Evolutionary conservation across 345 rosid genomes (phyloP).

Genomic region (Corchorus olitorius): DNA sequence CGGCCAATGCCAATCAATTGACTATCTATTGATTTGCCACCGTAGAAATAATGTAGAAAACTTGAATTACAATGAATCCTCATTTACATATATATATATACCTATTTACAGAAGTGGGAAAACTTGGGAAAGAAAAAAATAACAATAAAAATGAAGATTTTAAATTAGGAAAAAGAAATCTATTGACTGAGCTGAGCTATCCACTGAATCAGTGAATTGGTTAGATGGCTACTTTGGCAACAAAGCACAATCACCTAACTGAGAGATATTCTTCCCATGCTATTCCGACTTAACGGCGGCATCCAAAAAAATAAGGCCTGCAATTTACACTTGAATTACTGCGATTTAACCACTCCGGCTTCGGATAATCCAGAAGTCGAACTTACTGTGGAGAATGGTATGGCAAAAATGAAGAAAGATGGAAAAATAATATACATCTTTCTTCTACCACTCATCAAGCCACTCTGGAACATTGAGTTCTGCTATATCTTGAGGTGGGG

Average conservation of each 20-base stretch:
- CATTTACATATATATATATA: background rate
- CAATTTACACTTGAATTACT: slow-evolving; percentile 22
- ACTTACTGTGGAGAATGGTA: background rate
- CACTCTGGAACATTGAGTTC: slow-evolving; percentile 60
- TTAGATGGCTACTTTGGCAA: slow-evolving; percentile 26
- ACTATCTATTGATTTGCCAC: background rate
- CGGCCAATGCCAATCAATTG: background rate
- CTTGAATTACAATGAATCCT: background rate
- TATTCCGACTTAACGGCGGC: background rate
- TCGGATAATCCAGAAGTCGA: background rate
- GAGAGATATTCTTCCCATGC: slow-evolving; percentile 15
- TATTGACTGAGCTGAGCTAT: background rate
- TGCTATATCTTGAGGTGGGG: slow-evolving; percentile 43
- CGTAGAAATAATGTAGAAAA: background rate
- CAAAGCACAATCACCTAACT: slow-evolving; percentile 10
- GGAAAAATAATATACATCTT: slow-evolving; percentile 8
- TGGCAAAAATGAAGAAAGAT: background rate
- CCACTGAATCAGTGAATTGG: slow-evolving; percentile 38
- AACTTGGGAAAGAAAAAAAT: too few species aligned
- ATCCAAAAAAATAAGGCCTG: background rate
- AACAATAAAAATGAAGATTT: too few species aligned
- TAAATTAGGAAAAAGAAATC: too few species aligned
- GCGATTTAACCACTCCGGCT: background rate
- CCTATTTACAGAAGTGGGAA: too few species aligned
- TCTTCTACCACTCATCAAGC: slow-evolving; percentile 82